These are phyloP conservation scores for Ceratopteris richardii DNA, from an alignment of 75 land plant genomes.

Conservation along the genomic window DNA sequence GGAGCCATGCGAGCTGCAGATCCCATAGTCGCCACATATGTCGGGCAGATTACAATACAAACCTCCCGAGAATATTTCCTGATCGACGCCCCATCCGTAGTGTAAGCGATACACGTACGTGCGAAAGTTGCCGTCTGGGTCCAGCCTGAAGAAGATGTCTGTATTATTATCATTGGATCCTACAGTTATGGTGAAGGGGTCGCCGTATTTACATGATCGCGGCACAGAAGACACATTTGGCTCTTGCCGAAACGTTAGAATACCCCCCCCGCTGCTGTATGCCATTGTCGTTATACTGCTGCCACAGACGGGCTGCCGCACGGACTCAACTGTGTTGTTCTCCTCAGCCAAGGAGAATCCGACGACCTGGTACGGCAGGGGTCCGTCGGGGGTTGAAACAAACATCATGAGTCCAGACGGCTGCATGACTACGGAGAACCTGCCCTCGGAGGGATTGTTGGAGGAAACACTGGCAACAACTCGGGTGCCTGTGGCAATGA, in stretches of 20 bases:
- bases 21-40: conserved; percentile 14
- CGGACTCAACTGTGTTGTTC: not conserved
- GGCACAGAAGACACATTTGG: conserved; percentile 9
- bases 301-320: not conserved
- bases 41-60: conserved; percentile 9
- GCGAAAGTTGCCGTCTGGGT: conserved; percentile 10
- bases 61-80: conserved; percentile 7
- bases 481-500: conserved; percentile 1
- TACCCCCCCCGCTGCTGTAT: not conserved
- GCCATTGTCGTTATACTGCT: not conserved
- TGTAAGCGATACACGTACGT: conserved; percentile 6
- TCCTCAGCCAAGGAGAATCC: not conserved
- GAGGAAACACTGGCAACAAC: conserved; percentile 25
- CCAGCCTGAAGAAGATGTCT: conserved; percentile 9
- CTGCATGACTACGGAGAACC: conserved; percentile 25
- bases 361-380: not conserved
- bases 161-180: conserved; percentile 3
- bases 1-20: conserved; percentile 12
- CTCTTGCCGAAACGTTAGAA: not conserved
- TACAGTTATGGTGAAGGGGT: not conserved
- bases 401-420: conserved; percentile 24
- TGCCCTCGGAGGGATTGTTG: conserved; percentile 14
- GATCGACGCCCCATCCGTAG: conserved; percentile 7
- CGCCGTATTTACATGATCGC: not conserved
- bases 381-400: not conserved